Evolutionary conservation across 1,284 basidiomycete genomes (phyloP), one percentile per base, ranked within the genome.

Genomic region (Trametes sp.): DNA sequence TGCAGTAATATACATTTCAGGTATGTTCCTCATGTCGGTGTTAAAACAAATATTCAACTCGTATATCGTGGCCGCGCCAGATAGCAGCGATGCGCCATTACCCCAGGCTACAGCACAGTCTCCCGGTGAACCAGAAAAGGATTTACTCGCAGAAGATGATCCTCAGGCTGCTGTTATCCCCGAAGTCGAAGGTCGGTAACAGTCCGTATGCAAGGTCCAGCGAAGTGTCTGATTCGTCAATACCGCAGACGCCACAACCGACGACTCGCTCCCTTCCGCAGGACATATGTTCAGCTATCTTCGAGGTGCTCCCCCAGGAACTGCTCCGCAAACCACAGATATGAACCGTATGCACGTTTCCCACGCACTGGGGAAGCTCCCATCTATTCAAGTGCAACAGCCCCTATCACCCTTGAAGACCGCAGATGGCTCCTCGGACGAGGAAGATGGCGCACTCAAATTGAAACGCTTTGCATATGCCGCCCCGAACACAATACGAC

Each of bases 261-360:
- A 65, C 36, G 66, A 64, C 23, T 61, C 66, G 4, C 42, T 65
- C 4, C 64, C 66, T 13, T 68, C 66, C 0, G 57, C 65, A 16
- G n/a, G 66, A 10, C 33, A 58, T 13, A 41, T 65, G 21, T 49
- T 64, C 5, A 46, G 56, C 13, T 26, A 63, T 2, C 59, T 61
- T 16, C 41, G 41, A 23, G 26, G 38, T 8, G 19, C n/a, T 6
- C 19, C 45, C 28, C 14, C 13, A 33, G 11, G 29, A 8, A n/a
- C 9, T 24, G 6, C 28, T 10, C 2, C 50, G 6, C 16, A 5
- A 11, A 49, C 31, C 48, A 7, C 48, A 31, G 5, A 19, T 21
- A 23, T 14, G 11, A 2, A 21, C 8, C 21, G 24, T 13, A 6
- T 31, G 6, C 31, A 5, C 19, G 33, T 33, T 28, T 16, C n/a